phyloP scores from a whole-genome alignment of 305 asterid genomes.

The Andrographis paniculata region DNA sequence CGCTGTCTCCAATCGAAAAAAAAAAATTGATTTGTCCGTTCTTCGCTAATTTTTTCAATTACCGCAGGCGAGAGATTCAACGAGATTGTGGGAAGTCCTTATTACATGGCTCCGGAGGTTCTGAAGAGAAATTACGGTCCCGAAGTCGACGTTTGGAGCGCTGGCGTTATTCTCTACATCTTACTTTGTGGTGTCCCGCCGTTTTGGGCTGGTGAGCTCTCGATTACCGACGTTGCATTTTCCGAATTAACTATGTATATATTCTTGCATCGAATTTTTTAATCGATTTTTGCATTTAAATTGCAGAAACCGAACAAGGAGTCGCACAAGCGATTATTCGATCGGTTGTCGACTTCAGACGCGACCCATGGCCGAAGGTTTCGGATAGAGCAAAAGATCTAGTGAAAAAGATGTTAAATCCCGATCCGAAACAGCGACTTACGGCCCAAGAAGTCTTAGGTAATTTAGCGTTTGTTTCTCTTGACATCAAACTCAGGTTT shows the following conservation, averaged over 20 bases:
- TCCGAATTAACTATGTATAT: not conserved
- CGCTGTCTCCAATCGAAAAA: too few species aligned
- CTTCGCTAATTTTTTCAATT: not conserved
- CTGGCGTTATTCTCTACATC: too few species aligned
- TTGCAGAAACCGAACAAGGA: conserved; percentile 68
- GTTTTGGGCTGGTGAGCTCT: conserved; percentile 53
- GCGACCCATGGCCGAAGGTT: conserved; percentile 68
- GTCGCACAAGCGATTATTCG: conserved; percentile 60
- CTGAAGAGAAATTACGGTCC: too few species aligned
- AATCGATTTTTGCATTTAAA: conserved; percentile 4
- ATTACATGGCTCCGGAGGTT: conserved; percentile 36
- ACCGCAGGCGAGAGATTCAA: conserved; percentile 25
- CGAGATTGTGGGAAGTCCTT: conserved; percentile 34
- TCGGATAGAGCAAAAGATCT: conserved; percentile 64
- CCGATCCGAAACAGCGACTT: conserved; percentile 41
- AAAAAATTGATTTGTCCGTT: too few species aligned
- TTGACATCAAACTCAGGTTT: too few species aligned
- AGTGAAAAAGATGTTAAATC: conserved; percentile 63
- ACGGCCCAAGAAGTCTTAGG: conserved; percentile 58
- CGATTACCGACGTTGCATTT: not conserved
- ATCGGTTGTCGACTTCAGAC: conserved; percentile 41
- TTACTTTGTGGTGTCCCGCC: conserved; percentile 65
- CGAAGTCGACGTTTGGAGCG: too few species aligned
- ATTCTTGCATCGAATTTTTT: not conserved
- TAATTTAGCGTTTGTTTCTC: conserved; percentile 10